Conservation (phyloP, 176 grass and related monocot species). For the Raddia distichophylla region DNA sequence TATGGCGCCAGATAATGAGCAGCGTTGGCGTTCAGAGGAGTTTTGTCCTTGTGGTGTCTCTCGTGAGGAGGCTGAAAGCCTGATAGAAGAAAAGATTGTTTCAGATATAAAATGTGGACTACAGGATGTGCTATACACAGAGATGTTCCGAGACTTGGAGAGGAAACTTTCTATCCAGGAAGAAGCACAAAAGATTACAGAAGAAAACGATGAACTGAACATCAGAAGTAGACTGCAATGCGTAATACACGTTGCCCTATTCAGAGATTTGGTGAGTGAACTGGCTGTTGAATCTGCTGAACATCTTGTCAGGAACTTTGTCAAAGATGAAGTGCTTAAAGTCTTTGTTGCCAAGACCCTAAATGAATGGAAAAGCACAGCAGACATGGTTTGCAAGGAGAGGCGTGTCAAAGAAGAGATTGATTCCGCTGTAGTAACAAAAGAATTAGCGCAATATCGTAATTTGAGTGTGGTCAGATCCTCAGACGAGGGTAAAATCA, state of each 20-base stretch:
- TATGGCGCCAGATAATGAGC: not conserved
- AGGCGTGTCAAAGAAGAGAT: slow-evolving; percentile 39
- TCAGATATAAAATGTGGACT: slow-evolving; percentile 37
- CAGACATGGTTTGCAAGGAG: slow-evolving; percentile 36
- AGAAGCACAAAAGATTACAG: slow-evolving; percentile 28
- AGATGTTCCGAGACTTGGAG: slow-evolving; percentile 22
- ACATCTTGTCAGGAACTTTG: not conserved
- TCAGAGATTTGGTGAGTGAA: slow-evolving; percentile 9
- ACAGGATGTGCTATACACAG: slow-evolving; percentile 31
- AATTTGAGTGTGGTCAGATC: not conserved
- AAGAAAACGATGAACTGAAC: slow-evolving; percentile 20
- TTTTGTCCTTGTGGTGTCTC: not conserved
- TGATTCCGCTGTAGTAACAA: slow-evolving; percentile 4
- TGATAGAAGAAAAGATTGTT: slow-evolving; percentile 39
- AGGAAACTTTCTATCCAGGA: not conserved
- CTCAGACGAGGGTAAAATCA: not conserved
- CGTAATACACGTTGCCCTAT: not conserved
- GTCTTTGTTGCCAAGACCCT: slow-evolving; percentile 9
- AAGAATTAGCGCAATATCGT: slow-evolving; percentile 29
- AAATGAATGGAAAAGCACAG: slow-evolving; percentile 14
- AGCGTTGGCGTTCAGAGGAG: slow-evolving; percentile 5
- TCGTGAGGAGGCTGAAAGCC: slow-evolving; percentile 23
- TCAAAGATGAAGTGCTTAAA: slow-evolving; percentile 26
- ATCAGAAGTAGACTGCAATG: slow-evolving; percentile 29
- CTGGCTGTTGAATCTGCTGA: slow-evolving; percentile 9